phyloP scores from a whole-genome alignment of 345 rosid species.

The Clarkia xantiana region DNA sequence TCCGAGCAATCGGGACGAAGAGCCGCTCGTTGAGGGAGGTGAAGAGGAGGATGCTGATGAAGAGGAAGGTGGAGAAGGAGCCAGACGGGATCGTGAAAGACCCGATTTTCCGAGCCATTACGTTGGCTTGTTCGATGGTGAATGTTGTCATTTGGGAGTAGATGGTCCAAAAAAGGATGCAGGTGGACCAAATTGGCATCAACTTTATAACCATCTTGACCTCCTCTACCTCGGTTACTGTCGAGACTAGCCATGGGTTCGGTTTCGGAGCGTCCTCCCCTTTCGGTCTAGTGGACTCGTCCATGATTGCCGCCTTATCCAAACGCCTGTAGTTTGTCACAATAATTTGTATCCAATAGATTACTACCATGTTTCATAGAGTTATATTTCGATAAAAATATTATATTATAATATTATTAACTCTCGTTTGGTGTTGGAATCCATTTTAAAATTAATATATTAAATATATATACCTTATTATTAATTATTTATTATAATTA shows the following conservation, averaged over 20 bases:
- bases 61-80: constrained; percentile 48
- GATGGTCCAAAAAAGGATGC: constrained; percentile 83
- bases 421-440: too few relatives aligned
- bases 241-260: constrained; percentile 50
- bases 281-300: constrained; percentile 12
- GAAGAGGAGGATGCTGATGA: constrained; percentile 61
- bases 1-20: constrained; percentile 48
- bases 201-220: constrained; percentile 65
- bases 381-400: too few relatives aligned
- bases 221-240: constrained; percentile 71
- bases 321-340: too few relatives aligned
- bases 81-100: constrained; percentile 51
- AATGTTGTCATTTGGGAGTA: constrained; percentile 94
- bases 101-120: constrained; percentile 53
- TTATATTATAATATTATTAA: too few relatives aligned
- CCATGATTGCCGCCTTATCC: constrained; percentile 67
- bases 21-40: constrained; percentile 71
- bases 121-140: constrained; percentile 67
- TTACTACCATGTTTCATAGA: too few relatives aligned
- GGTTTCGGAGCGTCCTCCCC: constrained; percentile 15
- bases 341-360: too few relatives aligned
- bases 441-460: too few relatives aligned
- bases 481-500: too few relatives aligned
- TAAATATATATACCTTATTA: too few relatives aligned
- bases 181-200: constrained; percentile 80